These are phyloP conservation scores for Aphanocladium album DNA, from an alignment of 2,329 filamentous ascomycete species.

Conservation along the genomic window DNA sequence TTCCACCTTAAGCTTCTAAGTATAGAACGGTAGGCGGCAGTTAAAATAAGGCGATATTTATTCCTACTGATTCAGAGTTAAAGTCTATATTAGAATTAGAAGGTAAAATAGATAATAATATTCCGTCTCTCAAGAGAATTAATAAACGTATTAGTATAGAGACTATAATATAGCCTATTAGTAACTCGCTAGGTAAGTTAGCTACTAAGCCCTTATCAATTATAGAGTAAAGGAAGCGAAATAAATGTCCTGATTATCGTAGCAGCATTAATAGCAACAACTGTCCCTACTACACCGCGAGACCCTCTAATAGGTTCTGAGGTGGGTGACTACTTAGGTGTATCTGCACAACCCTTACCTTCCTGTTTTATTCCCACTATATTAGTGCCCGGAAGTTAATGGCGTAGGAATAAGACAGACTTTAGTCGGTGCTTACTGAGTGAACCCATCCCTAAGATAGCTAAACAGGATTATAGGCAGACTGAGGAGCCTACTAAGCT, in stretches of 20 bases:
- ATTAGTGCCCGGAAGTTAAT: neutral
- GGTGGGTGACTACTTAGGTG: neutral
- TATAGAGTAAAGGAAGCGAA: neutral
- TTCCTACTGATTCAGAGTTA: neutral
- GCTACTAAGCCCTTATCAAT: neutral
- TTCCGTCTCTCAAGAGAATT: neutral
- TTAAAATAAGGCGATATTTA: neutral
- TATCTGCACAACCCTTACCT: neutral
- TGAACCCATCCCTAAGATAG: neutral
- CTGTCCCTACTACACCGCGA: neutral
- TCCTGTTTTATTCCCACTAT: neutral
- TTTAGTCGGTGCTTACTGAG: neutral
- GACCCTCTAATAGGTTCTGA: neutral
- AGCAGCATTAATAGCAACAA: neutral
- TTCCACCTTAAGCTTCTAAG: neutral
- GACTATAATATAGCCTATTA: neutral
- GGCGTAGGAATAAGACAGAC: neutral
- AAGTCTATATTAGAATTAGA: neutral
- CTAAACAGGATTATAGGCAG: neutral
- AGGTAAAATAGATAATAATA: neutral
- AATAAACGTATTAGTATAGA: neutral
- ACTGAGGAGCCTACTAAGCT: neutral
- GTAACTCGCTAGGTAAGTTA: neutral
- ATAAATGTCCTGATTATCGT: neutral
- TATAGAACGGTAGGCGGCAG: neutral